Percentiles rank a stretch among this genome's conserved stretches.
These are phyloP conservation scores for Penicillium parvum DNA, from an alignment of 495 filamentous ascomycete species.

Conservation along the genomic window DNA sequence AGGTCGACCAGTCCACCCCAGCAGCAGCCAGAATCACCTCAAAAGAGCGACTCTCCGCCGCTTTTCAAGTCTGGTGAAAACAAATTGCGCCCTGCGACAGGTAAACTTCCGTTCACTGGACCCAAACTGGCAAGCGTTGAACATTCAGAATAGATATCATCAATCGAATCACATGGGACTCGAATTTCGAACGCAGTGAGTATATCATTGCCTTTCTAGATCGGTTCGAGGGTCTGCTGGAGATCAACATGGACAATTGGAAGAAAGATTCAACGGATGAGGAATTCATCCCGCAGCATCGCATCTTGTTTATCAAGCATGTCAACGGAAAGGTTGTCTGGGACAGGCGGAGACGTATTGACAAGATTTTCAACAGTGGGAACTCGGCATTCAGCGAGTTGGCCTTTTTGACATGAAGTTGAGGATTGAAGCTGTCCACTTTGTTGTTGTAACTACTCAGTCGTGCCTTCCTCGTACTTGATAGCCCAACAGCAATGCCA, in stretches of 20 bases:
- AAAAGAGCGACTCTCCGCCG: slow-evolving; percentile 1
- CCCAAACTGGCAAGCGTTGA: neutral
- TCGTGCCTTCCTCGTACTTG: slow-evolving; percentile 6
- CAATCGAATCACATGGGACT: slow-evolving; percentile 70
- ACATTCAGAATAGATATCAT: slow-evolving; percentile 51
- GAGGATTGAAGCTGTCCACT: too few relatives aligned
- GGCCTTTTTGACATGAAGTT: slow-evolving; percentile 27
- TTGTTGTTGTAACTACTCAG: neutral
- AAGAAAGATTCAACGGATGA: slow-evolving; percentile 74
- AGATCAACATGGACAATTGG: slow-evolving; percentile 62
- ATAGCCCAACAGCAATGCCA: neutral
- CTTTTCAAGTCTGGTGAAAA: slow-evolving; percentile 10
- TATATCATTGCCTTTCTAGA: slow-evolving; percentile 75
- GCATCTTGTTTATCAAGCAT: slow-evolving; percentile 67
- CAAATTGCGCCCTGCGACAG: slow-evolving; percentile 17
- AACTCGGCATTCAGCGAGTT: slow-evolving; percentile 37
- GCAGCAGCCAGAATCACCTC: neutral
- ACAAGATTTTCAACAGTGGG: slow-evolving; percentile 56
- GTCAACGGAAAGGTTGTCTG: slow-evolving; percentile 49
- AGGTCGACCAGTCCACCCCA: neutral
- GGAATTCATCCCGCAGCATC: slow-evolving; percentile 80
- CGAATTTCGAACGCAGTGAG: slow-evolving; percentile 52
- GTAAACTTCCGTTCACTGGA: too few relatives aligned
- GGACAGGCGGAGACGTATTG: slow-evolving; percentile 53
- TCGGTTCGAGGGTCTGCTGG: slow-evolving; percentile 61